Base-by-base conservation (phyloP, 352 stramenopile species). In the Globisporangium polare region DNA sequence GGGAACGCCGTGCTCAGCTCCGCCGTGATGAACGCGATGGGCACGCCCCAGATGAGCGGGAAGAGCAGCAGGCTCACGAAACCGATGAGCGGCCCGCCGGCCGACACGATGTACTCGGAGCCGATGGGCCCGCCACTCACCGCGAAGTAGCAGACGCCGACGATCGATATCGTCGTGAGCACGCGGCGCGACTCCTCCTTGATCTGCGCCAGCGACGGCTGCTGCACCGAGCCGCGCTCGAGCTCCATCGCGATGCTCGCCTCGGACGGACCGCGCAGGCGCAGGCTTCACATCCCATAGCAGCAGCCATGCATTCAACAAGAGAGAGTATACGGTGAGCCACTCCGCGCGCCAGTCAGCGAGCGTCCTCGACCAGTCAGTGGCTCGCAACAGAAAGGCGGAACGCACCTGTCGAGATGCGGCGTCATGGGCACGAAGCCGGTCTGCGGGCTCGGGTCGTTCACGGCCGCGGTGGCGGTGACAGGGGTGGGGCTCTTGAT, bases 11-110 rank as follows among this genome's bases (percentile, higher is more conserved):
- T 89, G 35, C 87, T 92, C 15, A 98, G 76, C 71, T 98, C 92
- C 5, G 92, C 89, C 7, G 94, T 98, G 31, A 98, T 88, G 55
- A 96, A 78, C 24, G 88, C 89, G 67, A 98, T 94, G 5, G 92
- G 93, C 15, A 97, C 47, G 7, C 81, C 89, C 83, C 92, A 97
- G 20, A 98, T 69, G 29, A 98, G 75, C 10, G 92, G 92, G 43
- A 97, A 84, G 12, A 97, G 24, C 20, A 93, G 35, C 58, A 97
- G 86, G 20, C 93, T 86, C 8, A 97, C 70, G 35, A 98, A 74
- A 17, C 92, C 82, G 64, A 93, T 39, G 37, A 96, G 79, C 29
- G 77, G 77, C 12, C 77, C 77, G 13, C 77, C 77, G 9, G 77
- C 62, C 6, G 75, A 80, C 27, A 80, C 68, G 27, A 81, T 70